Base-by-base conservation (phyloP, 1,284 basidiomycete genomes). In the Peniophora sp. region DNA sequence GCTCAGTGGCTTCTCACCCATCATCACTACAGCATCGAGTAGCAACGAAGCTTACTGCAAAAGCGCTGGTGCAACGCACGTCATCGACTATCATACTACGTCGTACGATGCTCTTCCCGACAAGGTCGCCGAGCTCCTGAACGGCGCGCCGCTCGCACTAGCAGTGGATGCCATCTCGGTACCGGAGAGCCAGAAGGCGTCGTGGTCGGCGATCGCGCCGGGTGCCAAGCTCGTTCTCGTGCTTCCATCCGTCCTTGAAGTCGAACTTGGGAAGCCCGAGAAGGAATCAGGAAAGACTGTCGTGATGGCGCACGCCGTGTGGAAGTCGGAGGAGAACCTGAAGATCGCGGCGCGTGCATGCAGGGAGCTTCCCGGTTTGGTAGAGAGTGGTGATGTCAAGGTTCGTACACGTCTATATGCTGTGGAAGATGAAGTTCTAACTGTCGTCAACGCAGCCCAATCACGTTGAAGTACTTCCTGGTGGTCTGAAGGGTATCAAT, bases 51-150 rank as follows among this genome's bases (percentile, higher is more conserved):
- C 58, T 0, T 64, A 61, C 53, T 65, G 79, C 53, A 74, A 74
- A 55, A 67, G 67, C 2, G 66, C 77, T 15, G 78, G 78, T 2
- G 78, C 76, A 0, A 74, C 73, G 0, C 69, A 73, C 50, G 62
- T 74, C 51, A 58, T 79, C 51, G 70, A 59, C 49, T 51, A 74
- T 49, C 66, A 72, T 9, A 60, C 59, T 35, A 49, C 35, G 2
- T 23, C 51, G 9, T 45, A 48, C n/a, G 15, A 48, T 3, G 48
- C 47, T n/a, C 56, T 64, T 5, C 49, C 55, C 3, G 53, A 56
- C 20, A 52, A 54, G 17, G 52, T 58, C 37, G 47, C 54, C n/a
- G 47, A 51, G 34, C 47, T 57, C 49, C n/a, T 53, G 23, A 20
- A 41, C 42, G 15, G n/a, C 18, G 37, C 15, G 18, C 55, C 51